Evolutionary conservation across 352 stramenopile genomes (phyloP).

Genomic region (Globisporangium radiosum): DNA sequence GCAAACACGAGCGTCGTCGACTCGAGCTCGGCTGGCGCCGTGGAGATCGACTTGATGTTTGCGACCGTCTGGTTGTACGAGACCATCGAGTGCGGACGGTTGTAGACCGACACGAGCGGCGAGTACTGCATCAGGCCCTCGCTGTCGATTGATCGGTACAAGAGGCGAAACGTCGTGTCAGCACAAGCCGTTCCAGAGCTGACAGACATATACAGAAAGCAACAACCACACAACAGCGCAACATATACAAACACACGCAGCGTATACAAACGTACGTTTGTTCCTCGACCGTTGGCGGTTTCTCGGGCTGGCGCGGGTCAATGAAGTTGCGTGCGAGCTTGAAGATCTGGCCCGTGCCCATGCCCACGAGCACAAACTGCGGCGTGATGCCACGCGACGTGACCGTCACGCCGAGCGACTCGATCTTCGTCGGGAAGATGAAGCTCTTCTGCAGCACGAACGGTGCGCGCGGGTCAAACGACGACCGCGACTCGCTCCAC

Average conservation of each 20-base stretch:
- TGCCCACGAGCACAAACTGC: slow-evolving; percentile 89
- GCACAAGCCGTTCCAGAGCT: no score
- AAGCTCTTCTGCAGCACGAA: slow-evolving; percentile 96
- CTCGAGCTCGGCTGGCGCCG: slow-evolving; percentile 86
- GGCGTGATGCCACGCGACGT: slow-evolving; percentile 93
- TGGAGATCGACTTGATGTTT: slow-evolving; percentile 63
- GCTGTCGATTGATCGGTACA: slow-evolving; percentile 12
- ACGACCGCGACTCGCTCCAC: slow-evolving; percentile 87
- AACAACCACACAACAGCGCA: neutral
- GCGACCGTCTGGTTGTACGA: slow-evolving; percentile 91
- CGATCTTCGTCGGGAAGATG: slow-evolving; percentile 87
- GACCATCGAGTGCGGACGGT: slow-evolving; percentile 76
- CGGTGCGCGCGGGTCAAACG: slow-evolving; percentile 82
- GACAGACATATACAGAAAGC: neutral
- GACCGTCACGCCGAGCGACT: slow-evolving; percentile 88
- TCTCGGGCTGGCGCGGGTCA: slow-evolving; percentile 92
- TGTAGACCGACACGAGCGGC: slow-evolving; percentile 87
- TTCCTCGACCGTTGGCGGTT: slow-evolving; percentile 80
- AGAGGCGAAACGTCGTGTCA: no score
- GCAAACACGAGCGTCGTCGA: slow-evolving; percentile 93
- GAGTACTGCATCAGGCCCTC: slow-evolving; percentile 86
- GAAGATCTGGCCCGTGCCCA: slow-evolving; percentile 92
- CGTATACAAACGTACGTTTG: slow-evolving; percentile 28
- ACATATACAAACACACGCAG: neutral
- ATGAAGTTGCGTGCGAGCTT: slow-evolving; percentile 90